Base-by-base conservation (phyloP, 768 basidiomycete species). In the Tylopilus balloui region DNA sequence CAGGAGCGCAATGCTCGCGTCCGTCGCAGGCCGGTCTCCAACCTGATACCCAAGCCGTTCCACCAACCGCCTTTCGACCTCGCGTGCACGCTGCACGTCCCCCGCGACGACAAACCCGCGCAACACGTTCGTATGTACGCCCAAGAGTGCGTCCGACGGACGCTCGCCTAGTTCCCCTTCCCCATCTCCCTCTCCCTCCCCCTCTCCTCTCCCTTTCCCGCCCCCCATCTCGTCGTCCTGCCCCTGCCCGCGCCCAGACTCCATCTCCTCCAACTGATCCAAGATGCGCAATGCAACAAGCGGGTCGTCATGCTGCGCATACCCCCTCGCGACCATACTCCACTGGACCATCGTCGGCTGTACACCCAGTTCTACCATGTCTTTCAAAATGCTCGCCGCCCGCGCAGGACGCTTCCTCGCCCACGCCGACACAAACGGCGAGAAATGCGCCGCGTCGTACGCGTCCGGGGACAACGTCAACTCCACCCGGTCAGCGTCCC, bases 301-400 rank as follows among this genome's bases (percentile, higher is more conserved):
- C 0, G 64, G 55, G 31, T 77, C 66, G 1, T 73, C 76, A 14
- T 47, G 43, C 14, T 67, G 62, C 13, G 78, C 77, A 54, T 74
- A 81, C 11, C 63, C 65, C 2, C 74, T 71, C 0, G 74, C 76
- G 27, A 80, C 57, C 25, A 76, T 71, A n/a, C 77, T 76, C 57
- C 76, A 76, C 31, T 79, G 75, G n/a, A 75, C 62, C 7, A 72
- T 56, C 20, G 64, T 64, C 0, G 83, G 83, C 6, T 57, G 44
- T 24, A 86, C 52, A 4, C 75, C 76, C 0, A 76, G 57, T 7
- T 56, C 43, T 4, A 70, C 39, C 80, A 86, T 83, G 57, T 85
- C 81, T n/a, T 53, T 54, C 32, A 86, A 43, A 17, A 84, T 68
- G 19, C 55, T 51, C 0, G 68, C 57, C 0, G 76, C 78, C 24